phyloP scores from a whole-genome alignment of 1,139 yeast genomes.

The Candida buenavistaensis region DNA sequence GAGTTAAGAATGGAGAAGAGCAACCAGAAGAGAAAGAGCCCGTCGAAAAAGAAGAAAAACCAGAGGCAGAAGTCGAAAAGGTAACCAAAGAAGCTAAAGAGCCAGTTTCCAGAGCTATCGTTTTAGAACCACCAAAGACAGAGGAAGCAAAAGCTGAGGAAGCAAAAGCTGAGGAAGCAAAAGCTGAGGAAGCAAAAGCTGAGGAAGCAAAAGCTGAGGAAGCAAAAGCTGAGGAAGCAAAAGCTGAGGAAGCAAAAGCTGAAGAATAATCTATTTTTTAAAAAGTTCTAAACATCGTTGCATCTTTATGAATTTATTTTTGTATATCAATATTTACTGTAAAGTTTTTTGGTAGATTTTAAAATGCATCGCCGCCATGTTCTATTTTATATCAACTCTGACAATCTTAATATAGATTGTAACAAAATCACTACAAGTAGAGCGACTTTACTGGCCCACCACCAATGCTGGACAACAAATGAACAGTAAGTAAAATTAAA shows the following conservation, averaged over 20 bases:
- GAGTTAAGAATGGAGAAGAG: conserved; percentile 10
- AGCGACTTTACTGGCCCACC: conserved; percentile 85
- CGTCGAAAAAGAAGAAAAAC: conserved; percentile 3
- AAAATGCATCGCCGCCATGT: too few species aligned
- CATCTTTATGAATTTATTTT: not conserved
- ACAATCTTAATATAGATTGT: conserved; percentile 25
- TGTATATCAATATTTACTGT: not conserved
- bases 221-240: conserved; percentile 11
- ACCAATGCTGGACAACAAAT: conserved; percentile 84
- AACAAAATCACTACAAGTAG: conserved; percentile 46
- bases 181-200: conserved; percentile 2
- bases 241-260: conserved; percentile 2
- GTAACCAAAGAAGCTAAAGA: conserved; percentile 5
- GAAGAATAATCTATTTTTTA: conserved; percentile 7
- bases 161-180: conserved; percentile 11
- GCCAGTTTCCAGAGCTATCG: not conserved
- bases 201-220: conserved; percentile 7
- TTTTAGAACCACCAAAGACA: conserved; percentile 1
- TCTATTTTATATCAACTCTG: conserved; percentile 2
- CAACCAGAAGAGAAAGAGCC: too few species aligned
- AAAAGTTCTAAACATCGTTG: not conserved
- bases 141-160: conserved; percentile 2
- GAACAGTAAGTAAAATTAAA: conserved; percentile 74
- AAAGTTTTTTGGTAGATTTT: too few species aligned
- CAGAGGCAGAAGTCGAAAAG: conserved; percentile 10